Base-by-base conservation (phyloP, 371 early-diverging fungal genomes). In the Blastocladiella emersonii region DNA sequence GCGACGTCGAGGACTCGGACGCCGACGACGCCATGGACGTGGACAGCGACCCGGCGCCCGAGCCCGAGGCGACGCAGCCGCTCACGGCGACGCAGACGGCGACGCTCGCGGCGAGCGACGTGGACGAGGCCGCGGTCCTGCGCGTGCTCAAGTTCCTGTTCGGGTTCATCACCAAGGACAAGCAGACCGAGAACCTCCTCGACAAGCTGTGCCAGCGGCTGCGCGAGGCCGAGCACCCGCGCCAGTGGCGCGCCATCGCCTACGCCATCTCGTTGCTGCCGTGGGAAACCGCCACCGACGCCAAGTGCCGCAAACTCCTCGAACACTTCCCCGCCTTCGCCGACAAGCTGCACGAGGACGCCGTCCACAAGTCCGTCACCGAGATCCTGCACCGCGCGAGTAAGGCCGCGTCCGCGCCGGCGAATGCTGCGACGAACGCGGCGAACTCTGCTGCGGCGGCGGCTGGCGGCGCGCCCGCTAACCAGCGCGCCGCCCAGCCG, bases 141-240 rank as follows among this genome's bases (percentile, higher is more conserved):
- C 81, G 79, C 43, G 92, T 97, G 62, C 93, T 96, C 92, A 85
- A 86, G 69, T 95, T 91, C 74, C 72, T 97, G 56, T 89, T 97
- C 66, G 37, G 59, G 25, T 35, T 61, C 49, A 45, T 59, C 65
- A 61, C 70, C 37, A 70, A 89, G 86, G 98, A 94, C 65, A 85
- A 87, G 62, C 95, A 94, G 73, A 85, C 87, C 30, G 98, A 96
- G 67, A 90, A 86, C 65, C 84, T 96, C 59, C 86, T 91, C 0
- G 96, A 96, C 61, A 96, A 98, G 72, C 79, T 98, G 30, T 95
- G 95, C 72, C 81, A 86, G 65, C 85, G 98, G 30, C 95, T 95
- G 75, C 77, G 84, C 65, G 85, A 85, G 49, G 79, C 85, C 5
- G 78, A 82, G 25, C 82, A 85, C 34, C 72, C 76, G 21, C 78